These are phyloP conservation scores for Talaromyces albobiverticillius DNA, from an alignment of 2,329 filamentous ascomycete species.

Conservation along the genomic window DNA sequence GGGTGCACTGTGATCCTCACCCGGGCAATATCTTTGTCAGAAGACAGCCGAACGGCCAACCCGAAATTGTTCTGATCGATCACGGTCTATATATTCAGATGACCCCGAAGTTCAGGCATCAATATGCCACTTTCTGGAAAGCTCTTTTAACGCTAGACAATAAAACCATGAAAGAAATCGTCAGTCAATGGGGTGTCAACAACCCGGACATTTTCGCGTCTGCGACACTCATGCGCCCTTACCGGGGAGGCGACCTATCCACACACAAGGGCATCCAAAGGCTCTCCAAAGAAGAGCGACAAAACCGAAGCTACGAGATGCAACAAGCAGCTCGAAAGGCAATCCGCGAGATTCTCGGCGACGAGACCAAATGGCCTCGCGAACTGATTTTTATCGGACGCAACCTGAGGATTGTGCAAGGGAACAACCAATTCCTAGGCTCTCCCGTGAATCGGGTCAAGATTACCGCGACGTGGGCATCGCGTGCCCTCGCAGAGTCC, in stretches of 20 bases:
- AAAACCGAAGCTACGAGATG: conserved; percentile 69
- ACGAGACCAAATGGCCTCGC: conserved; percentile 84
- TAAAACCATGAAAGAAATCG: conserved; percentile 68
- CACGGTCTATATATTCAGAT: conserved; percentile 96
- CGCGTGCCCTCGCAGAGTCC: conserved; percentile 74
- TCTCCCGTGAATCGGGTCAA: conserved; percentile 89
- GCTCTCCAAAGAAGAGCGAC: conserved; percentile 53
- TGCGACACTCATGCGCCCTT: conserved; percentile 84
- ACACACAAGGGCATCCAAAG: conserved; percentile 57
- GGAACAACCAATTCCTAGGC: conserved; percentile 86
- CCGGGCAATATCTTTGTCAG: conserved; percentile 97
- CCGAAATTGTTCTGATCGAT: conserved; percentile 93
- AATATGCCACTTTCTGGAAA: conserved; percentile 93
- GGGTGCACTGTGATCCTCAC: conserved; percentile 94
- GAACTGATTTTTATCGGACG: conserved; percentile 90
- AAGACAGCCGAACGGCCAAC: conserved; percentile 72
- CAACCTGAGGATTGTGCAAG: conserved; percentile 89
- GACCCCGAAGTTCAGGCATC: conserved; percentile 74
- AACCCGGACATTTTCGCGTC: conserved; percentile 89
- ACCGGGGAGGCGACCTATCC: conserved; percentile 75
- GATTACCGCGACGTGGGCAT: conserved; percentile 89
- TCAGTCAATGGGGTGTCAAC: conserved; percentile 78
- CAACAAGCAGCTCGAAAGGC: conserved; percentile 69
- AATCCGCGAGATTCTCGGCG: conserved; percentile 76
- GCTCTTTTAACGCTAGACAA: conserved; percentile 93